phyloP scores from a whole-genome alignment of 257 asterid species.

The Coffea eugenioides region DNA sequence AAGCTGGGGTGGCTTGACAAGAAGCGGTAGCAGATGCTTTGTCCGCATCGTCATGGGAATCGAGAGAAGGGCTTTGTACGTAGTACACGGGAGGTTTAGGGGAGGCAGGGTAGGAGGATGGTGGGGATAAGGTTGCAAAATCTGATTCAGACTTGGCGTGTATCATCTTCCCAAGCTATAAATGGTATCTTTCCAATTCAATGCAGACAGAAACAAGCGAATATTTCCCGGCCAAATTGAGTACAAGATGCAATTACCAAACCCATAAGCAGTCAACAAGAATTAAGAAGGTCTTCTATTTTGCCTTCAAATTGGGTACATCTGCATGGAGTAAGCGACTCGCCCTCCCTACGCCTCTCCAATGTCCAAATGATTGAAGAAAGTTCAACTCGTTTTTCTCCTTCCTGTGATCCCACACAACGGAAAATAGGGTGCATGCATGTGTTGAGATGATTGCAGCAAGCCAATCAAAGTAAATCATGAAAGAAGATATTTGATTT shows the following conservation, averaged over 20 bases:
- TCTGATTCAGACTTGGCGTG: conserved; percentile 48
- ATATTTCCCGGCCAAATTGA: background rate
- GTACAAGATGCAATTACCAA: background rate
- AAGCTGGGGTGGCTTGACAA: conserved; percentile 26
- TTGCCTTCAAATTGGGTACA: background rate
- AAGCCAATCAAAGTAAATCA: background rate
- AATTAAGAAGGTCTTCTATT: background rate
- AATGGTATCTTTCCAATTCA: background rate
- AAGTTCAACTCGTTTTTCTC: background rate
- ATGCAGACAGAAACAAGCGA: background rate
- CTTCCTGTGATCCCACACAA: background rate
- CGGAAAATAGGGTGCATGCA: background rate
- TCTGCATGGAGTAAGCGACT: background rate
- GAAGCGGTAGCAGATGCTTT: conserved; percentile 45
- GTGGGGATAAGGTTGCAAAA: conserved; percentile 36
- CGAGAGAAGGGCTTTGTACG: conserved; percentile 68
- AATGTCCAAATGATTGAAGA: too few relatives aligned
- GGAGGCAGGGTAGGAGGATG: conserved; percentile 42
- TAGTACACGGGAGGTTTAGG: conserved; percentile 37
- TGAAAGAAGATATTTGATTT: background rate
- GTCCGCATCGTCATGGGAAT: conserved; percentile 52
- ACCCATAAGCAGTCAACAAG: too few relatives aligned
- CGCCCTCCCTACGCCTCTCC: background rate
- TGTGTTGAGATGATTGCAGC: background rate
- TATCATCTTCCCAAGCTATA: conserved; percentile 23